Percentiles rank a stretch among this genome's conserved stretches.
phyloP scores from a whole-genome alignment of 2,329 filamentous ascomycete species.

The Fusarium sp. region DNA sequence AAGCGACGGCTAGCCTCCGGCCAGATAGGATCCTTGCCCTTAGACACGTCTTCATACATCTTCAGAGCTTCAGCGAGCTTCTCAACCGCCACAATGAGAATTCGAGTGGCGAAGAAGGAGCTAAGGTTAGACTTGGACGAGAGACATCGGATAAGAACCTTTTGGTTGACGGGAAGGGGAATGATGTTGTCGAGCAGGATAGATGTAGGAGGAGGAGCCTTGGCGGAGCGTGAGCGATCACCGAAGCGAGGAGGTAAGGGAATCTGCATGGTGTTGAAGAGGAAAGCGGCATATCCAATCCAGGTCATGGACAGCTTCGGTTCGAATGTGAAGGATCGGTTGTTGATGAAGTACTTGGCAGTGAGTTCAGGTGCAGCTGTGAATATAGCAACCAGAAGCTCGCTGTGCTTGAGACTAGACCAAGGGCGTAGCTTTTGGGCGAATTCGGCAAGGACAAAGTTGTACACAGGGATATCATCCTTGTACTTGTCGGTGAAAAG shows the following conservation, averaged over 20 bases:
- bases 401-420: slow-evolving; percentile 80
- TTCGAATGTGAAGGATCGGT: slow-evolving; percentile 83
- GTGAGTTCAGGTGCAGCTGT: slow-evolving; percentile 83
- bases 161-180: slow-evolving; percentile 82
- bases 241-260: slow-evolving; percentile 79
- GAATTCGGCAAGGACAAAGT: slow-evolving; percentile 81
- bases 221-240: slow-evolving; percentile 65
- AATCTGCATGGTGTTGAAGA: slow-evolving; percentile 82
- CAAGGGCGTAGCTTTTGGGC: slow-evolving; percentile 83
- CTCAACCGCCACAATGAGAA: slow-evolving; percentile 79
- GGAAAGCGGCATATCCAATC: slow-evolving; percentile 90
- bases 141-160: slow-evolving; percentile 80
- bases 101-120: slow-evolving; percentile 82
- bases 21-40: slow-evolving; percentile 64
- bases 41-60: slow-evolving; percentile 63
- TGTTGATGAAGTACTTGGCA: slow-evolving; percentile 84
- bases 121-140: slow-evolving; percentile 80
- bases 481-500: slow-evolving; percentile 74
- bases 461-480: slow-evolving; percentile 76
- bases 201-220: slow-evolving; percentile 79
- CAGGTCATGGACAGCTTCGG: slow-evolving; percentile 92
- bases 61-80: slow-evolving; percentile 75
- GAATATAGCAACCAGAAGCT: slow-evolving; percentile 84
- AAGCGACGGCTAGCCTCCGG: slow-evolving; percentile 72
- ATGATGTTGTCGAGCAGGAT: slow-evolving; percentile 87